Evolutionary conservation across 441 rosid species (phyloP).

Genomic region (Manihot esculenta): DNA sequence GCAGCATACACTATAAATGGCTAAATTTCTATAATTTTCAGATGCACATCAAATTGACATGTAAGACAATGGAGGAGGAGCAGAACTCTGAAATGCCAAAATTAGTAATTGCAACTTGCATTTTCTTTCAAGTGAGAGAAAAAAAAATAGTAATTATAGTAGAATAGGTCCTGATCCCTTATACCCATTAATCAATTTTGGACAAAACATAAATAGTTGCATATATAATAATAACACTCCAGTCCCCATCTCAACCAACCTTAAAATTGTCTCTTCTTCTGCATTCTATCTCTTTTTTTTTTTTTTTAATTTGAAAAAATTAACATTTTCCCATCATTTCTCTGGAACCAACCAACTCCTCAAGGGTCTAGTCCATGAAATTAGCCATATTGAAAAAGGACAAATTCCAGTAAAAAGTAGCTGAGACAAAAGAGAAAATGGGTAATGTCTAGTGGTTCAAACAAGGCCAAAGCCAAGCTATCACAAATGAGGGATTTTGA

Average conservation of each 20-base stretch:
- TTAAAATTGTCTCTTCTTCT: background rate
- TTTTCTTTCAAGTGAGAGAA: no score
- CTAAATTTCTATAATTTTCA: constrained; percentile 35
- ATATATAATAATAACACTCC: background rate
- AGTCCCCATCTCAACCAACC: background rate
- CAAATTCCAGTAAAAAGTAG: background rate
- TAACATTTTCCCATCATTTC: background rate
- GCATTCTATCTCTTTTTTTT: background rate
- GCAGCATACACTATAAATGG: constrained; percentile 65
- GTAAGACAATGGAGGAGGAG: background rate
- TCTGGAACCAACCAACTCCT: background rate
- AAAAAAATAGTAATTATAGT: no score
- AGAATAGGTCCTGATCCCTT: background rate
- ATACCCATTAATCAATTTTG: background rate
- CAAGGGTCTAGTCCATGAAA: background rate
- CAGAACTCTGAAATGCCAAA: background rate
- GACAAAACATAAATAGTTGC: background rate
- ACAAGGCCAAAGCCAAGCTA: background rate
- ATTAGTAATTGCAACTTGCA: background rate
- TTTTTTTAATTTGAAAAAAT: background rate
- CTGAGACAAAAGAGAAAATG: background rate
- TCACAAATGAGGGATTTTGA: background rate
- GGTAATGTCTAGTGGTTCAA: background rate
- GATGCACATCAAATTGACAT: background rate
- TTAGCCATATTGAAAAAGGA: background rate